Percentiles rank a stretch among this genome's conserved stretches.
These are phyloP conservation scores for Flaveria linearis DNA, from an alignment of 129 eudicot species.

Conservation along the genomic window DNA sequence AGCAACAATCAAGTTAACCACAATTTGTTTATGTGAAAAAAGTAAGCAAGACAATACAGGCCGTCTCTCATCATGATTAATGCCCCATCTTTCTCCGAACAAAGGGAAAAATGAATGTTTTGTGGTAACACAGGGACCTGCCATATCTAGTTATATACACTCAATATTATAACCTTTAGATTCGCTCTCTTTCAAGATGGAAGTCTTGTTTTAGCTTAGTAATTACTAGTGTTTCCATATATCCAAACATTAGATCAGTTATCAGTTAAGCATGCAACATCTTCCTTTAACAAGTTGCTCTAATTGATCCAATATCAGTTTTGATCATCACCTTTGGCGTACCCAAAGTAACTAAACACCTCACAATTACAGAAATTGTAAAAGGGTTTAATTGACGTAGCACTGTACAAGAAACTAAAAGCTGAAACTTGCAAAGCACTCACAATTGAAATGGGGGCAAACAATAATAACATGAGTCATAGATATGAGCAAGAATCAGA, in stretches of 20 bases:
- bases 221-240: neutral
- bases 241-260: neutral
- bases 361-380: neutral
- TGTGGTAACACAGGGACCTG: neutral
- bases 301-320: neutral
- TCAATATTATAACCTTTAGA: neutral
- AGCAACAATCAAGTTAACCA: neutral
- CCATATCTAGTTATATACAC: neutral
- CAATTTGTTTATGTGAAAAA: neutral
- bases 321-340: neutral
- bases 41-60: neutral
- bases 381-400: neutral
- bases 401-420: slow-evolving; percentile 15
- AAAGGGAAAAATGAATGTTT: neutral
- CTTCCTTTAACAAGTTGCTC: neutral
- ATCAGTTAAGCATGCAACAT: neutral
- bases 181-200: neutral
- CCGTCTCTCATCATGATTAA: neutral
- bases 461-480: neutral
- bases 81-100: neutral
- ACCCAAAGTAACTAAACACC: neutral
- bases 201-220: neutral
- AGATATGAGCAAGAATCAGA: neutral
- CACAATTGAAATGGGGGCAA: neutral
- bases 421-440: neutral